Percentiles rank a stretch among this genome's conserved stretches.
These are phyloP conservation scores for Suillus plorans DNA, from an alignment of 768 basidiomycete genomes.

Conservation along the genomic window DNA sequence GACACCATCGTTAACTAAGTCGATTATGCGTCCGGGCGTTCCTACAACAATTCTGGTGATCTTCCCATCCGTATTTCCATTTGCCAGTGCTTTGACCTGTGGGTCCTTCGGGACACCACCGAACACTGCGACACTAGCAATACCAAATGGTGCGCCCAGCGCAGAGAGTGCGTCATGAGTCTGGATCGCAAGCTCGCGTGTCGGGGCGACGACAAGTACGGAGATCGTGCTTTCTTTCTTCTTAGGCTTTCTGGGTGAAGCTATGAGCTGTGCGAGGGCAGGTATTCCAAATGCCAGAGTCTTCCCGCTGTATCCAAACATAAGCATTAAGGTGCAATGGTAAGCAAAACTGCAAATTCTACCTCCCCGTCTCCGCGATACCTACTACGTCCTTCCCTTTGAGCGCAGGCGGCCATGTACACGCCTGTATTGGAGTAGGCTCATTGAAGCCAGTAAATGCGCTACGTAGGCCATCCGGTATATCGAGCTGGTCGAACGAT, in stretches of 20 bases:
- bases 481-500: constrained; percentile 69
- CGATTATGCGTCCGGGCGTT: constrained; percentile 91
- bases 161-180: constrained; percentile 81
- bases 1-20: constrained; percentile 84
- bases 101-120: constrained; percentile 92
- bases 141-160: constrained; percentile 72
- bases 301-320: constrained; percentile 68
- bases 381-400: constrained; percentile 87
- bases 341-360: constrained; percentile 13
- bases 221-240: constrained; percentile 43
- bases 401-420: constrained; percentile 89
- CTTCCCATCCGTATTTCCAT: constrained; percentile 48
- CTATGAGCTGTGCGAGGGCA: constrained; percentile 68
- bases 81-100: constrained; percentile 70
- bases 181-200: constrained; percentile 94
- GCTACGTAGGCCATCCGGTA: constrained; percentile 59
- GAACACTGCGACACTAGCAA: constrained; percentile 85
- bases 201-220: constrained; percentile 87
- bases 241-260: constrained; percentile 31
- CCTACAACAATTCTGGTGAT: constrained; percentile 84
- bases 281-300: constrained; percentile 96
- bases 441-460: constrained; percentile 75
- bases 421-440: constrained; percentile 95
- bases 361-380: constrained; percentile 95
- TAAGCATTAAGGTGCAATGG: background rate